phyloP scores from a whole-genome alignment of 2,329 filamentous ascomycete species.

The Pseudocercospora macadamiae region DNA sequence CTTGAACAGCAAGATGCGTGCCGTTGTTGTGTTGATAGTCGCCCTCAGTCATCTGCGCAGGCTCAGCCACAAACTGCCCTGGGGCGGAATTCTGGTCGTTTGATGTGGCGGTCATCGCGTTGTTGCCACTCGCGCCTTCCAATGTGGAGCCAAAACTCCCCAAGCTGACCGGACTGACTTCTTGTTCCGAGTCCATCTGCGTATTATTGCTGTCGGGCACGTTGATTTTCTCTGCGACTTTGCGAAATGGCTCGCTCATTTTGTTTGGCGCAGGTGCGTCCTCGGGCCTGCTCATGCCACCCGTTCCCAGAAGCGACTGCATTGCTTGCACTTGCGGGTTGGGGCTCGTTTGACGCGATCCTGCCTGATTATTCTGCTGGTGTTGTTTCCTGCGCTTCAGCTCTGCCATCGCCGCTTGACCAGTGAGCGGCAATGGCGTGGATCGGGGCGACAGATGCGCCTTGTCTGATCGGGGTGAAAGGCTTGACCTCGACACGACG shows the following conservation, averaged over 20 bases:
- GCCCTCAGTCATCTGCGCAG: slow-evolving; percentile 42
- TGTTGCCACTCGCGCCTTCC: slow-evolving; percentile 48
- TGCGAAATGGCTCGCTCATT: slow-evolving; percentile 53
- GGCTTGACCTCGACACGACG: slow-evolving; percentile 26
- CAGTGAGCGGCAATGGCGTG: slow-evolving; percentile 43
- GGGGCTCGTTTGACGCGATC: slow-evolving; percentile 49
- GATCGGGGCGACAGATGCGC: slow-evolving; percentile 42
- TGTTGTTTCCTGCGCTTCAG: slow-evolving; percentile 49
- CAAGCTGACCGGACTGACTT: slow-evolving; percentile 57
- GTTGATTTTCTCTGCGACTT: slow-evolving; percentile 52
- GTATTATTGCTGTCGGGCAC: slow-evolving; percentile 47
- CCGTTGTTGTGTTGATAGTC: slow-evolving; percentile 30
- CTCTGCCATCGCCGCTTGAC: slow-evolving; percentile 53
- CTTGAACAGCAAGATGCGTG: slow-evolving; percentile 28
- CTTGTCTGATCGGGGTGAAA: slow-evolving; percentile 48
- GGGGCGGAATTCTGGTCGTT: slow-evolving; percentile 54
- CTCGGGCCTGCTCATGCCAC: slow-evolving; percentile 47
- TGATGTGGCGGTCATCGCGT: slow-evolving; percentile 50
- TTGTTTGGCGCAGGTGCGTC: slow-evolving; percentile 49
- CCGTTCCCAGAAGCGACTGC: slow-evolving; percentile 47
- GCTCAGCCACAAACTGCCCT: slow-evolving; percentile 37
- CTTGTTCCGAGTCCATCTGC: slow-evolving; percentile 48
- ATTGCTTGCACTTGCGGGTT: slow-evolving; percentile 51
- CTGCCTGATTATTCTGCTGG: slow-evolving; percentile 29
- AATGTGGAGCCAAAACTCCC: slow-evolving; percentile 56